phyloP scores from a whole-genome alignment of 768 basidiomycete genomes.

The Pleurotus platypus region DNA sequence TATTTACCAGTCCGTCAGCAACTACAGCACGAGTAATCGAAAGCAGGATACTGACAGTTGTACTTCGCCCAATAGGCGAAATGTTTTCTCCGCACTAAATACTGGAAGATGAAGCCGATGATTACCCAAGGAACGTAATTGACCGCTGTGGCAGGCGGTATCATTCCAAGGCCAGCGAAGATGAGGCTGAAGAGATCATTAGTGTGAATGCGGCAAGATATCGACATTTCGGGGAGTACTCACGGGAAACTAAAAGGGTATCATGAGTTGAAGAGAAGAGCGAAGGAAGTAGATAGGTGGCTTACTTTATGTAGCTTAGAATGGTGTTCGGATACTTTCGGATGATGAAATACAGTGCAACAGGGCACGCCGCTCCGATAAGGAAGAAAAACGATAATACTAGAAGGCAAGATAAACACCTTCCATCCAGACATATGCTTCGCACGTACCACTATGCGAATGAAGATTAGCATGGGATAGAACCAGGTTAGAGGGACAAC shows the following conservation, averaged over 20 bases:
- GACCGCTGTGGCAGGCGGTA: slow-evolving; percentile 82
- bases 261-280: slow-evolving; percentile 1
- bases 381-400: slow-evolving; percentile 71
- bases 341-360: slow-evolving; percentile 59
- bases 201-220: slow-evolving; percentile 6
- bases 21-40: not conserved
- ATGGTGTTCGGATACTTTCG: slow-evolving; percentile 60
- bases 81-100: slow-evolving; percentile 57
- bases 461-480: not conserved
- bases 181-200: slow-evolving; percentile 41
- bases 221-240: slow-evolving; percentile 13
- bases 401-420: slow-evolving; percentile 11
- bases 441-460: not conserved
- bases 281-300: slow-evolving; percentile 6
- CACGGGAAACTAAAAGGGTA: slow-evolving; percentile 41
- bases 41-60: slow-evolving; percentile 49
- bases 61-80: slow-evolving; percentile 79
- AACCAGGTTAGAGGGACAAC: slow-evolving; percentile 13
- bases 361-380: slow-evolving; percentile 63
- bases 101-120: slow-evolving; percentile 77
- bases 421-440: not conserved
- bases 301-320: slow-evolving; percentile 67
- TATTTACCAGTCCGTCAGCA: not conserved
- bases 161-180: slow-evolving; percentile 62
- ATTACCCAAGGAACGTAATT: slow-evolving; percentile 83